Conservation (phyloP, 805 yeast genomes). For the Monosporozyma unispora region DNA sequence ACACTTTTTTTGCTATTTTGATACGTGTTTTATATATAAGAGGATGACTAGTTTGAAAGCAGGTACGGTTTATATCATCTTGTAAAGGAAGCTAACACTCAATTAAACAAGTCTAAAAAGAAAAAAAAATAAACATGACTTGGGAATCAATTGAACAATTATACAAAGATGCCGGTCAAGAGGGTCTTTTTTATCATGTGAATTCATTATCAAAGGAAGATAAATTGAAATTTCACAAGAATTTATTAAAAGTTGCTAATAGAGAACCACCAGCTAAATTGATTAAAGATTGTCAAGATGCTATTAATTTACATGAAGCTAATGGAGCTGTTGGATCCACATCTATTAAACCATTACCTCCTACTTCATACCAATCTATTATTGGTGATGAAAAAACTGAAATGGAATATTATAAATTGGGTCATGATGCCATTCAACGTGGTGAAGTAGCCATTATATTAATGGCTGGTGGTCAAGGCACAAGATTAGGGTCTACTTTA, state of each 20-base stretch:
- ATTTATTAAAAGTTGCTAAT: constrained; percentile 12
- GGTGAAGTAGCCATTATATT: constrained; percentile 81
- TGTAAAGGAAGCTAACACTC: too few relatives aligned
- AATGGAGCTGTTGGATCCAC: constrained; percentile 14
- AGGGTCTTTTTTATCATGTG: constrained; percentile 44
- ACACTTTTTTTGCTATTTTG: not conserved
- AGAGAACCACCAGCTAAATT: constrained; percentile 22
- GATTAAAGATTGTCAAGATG: constrained; percentile 33
- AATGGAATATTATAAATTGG: constrained; percentile 42
- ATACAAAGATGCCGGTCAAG: constrained; percentile 39
- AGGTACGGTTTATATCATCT: not conserved
- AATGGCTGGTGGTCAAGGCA: constrained; percentile 99
- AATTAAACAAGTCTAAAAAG: too few relatives aligned
- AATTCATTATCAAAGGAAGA: constrained; percentile 32
- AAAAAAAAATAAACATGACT: constrained; percentile 1
- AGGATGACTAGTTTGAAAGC: not conserved
- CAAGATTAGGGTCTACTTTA: constrained; percentile 76
- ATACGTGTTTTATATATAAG: not conserved
- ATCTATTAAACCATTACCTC: constrained; percentile 44
- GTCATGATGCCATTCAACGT: constrained; percentile 56
- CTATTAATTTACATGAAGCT: constrained; percentile 33
- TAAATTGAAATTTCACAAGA: constrained; percentile 32
- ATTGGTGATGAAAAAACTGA: constrained; percentile 24
- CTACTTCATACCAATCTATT: constrained; percentile 43
- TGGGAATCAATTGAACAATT: constrained; percentile 1